phyloP scores from a whole-genome alignment of 139 green algal genomes.

The Chlamydomonas schloesseri region DNA sequence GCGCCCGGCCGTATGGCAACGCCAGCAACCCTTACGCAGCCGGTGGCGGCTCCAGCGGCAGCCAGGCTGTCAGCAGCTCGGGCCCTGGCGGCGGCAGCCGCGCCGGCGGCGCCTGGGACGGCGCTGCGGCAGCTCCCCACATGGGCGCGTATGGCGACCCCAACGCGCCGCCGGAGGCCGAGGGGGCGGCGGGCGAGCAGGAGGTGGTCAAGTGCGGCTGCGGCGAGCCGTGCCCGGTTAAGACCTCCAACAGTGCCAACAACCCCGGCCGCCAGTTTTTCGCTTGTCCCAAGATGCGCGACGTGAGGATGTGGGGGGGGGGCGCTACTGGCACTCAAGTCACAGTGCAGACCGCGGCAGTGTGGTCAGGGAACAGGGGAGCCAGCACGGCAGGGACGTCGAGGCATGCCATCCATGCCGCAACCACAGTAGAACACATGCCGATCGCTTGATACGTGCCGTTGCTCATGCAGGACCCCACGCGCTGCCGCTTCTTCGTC shows the following conservation, averaged over 20 bases:
- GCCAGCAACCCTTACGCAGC: background rate
- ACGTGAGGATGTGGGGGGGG: too few relatives aligned
- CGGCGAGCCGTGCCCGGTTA: constrained; percentile 38
- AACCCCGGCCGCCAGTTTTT: constrained; percentile 52
- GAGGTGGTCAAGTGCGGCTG: constrained; percentile 46
- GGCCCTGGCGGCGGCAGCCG: background rate
- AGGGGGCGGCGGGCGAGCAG: background rate
- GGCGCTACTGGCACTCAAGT: too few relatives aligned
- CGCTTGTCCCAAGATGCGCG: constrained; percentile 46
- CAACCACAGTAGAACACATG: too few relatives aligned
- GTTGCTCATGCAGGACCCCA: constrained; percentile 42
- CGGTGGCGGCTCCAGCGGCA: background rate
- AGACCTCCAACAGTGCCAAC: constrained; percentile 49
- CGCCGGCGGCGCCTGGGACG: background rate
- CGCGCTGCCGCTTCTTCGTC: constrained; percentile 49
- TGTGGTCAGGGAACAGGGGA: too few relatives aligned
- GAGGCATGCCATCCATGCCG: too few relatives aligned
- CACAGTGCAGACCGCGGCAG: too few relatives aligned
- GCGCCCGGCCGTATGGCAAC: background rate
- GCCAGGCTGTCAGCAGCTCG: background rate
- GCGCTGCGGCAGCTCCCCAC: background rate
- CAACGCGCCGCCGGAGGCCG: background rate
- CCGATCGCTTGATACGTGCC: too few relatives aligned
- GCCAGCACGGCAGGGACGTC: too few relatives aligned
- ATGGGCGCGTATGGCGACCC: background rate